These are phyloP conservation scores for Dioscorea alata DNA, from an alignment of 106 monocot genomes.

Conservation along the genomic window DNA sequence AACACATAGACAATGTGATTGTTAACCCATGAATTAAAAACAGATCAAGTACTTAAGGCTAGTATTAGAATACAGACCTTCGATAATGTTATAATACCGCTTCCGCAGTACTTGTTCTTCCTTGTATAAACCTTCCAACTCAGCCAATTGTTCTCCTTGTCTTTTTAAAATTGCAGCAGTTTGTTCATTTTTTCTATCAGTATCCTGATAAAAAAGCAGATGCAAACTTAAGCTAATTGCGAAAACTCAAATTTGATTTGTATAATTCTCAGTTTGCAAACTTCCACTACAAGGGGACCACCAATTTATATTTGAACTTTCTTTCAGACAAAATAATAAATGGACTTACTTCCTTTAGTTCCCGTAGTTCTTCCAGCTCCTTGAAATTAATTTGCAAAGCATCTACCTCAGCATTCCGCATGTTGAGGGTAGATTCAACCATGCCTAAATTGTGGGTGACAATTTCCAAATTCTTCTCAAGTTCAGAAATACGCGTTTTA, in stretches of 20 bases:
- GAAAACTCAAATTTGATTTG: too few relatives aligned
- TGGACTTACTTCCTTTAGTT: constrained; percentile 76
- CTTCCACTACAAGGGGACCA: too few relatives aligned
- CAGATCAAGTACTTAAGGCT: background rate
- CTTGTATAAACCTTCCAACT: constrained; percentile 83
- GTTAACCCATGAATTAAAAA: too few relatives aligned
- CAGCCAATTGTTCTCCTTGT: constrained; percentile 78
- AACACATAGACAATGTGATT: background rate
- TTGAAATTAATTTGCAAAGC: constrained; percentile 55
- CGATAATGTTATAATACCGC: constrained; percentile 93
- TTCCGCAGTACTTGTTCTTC: constrained; percentile 91
- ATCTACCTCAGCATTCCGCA: constrained; percentile 60
- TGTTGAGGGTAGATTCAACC: constrained; percentile 57
- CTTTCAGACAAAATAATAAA: background rate
- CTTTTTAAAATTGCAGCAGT: constrained; percentile 88
- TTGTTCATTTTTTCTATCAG: constrained; percentile 94
- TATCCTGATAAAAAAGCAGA: constrained; percentile 47
- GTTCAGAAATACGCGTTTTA: constrained; percentile 39
- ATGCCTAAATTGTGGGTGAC: constrained; percentile 31
- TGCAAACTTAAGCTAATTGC: too few relatives aligned
- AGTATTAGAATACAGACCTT: constrained; percentile 43
- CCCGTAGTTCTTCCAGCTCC: constrained; percentile 88
- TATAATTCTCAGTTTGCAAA: too few relatives aligned
- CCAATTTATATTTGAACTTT: too few relatives aligned
- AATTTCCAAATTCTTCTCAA: constrained; percentile 61